phyloP scores from a whole-genome alignment of 2,329 filamentous ascomycete genomes.

The Teratosphaeria gauchensis region DNA sequence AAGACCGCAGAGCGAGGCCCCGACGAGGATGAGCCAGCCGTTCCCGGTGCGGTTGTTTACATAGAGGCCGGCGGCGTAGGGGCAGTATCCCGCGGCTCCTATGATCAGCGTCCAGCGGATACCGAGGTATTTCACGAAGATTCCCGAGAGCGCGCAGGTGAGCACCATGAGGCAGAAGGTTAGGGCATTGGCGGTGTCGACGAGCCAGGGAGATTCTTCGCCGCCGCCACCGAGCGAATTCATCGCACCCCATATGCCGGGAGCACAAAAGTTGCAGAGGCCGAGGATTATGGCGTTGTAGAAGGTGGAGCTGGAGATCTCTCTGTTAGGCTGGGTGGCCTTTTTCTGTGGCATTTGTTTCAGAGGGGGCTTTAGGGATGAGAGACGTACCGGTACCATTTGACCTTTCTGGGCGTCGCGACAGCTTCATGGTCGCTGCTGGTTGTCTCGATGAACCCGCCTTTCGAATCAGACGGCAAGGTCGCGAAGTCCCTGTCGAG shows the following conservation, averaged over 20 bases:
- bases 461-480: background rate
- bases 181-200: conserved; percentile 61
- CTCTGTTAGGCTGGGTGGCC: conserved; percentile 14
- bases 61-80: conserved; percentile 62
- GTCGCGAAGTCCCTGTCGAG: background rate
- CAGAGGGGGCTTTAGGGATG: background rate
- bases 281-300: conserved; percentile 65
- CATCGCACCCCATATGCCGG: conserved; percentile 61
- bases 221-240: conserved; percentile 64
- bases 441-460: background rate
- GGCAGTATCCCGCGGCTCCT: conserved; percentile 62
- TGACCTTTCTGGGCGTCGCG: background rate
- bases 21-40: conserved; percentile 60
- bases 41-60: conserved; percentile 61
- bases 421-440: background rate
- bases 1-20: conserved; percentile 59
- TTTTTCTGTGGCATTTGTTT: background rate
- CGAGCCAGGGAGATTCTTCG: conserved; percentile 52
- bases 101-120: conserved; percentile 63
- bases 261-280: conserved; percentile 59
- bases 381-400: background rate
- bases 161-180: conserved; percentile 66
- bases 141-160: conserved; percentile 56
- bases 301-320: conserved; percentile 59
- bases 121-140: conserved; percentile 56